Evolutionary conservation across 371 early-diverging fungal species (phyloP), one percentile per base, ranked within the genome.

Genomic region (Blyttiomyces sp.): DNA sequence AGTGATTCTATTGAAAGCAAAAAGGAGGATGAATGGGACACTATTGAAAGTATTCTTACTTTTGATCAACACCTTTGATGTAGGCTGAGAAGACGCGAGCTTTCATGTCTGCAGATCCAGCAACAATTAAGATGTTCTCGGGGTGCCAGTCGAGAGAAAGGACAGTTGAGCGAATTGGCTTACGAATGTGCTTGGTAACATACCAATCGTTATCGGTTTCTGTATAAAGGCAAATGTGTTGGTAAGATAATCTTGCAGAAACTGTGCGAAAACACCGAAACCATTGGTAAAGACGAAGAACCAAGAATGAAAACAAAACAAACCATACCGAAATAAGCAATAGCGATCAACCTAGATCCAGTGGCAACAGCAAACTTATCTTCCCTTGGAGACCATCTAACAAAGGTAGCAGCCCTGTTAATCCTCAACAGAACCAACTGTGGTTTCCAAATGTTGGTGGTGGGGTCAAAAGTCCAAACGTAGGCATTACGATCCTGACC

Each of bases 401-500:
- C 95, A 77, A 77, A 87, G 13, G 96, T 97, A 0, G 98, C 98
- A 21, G 96, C 96, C 43, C 97, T 89, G 82, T 95, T 92, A 74
- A 97, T 89, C 57, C 96, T 90, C 55, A 98, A 75, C 32, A 94
- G 83, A 21, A 98, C 98, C 36, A 97, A 81, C 28, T 90, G 92
- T 30, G 94, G 96, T 71, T 90, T 90, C 97, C 97, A 98, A 19
- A 74, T 68, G 35, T 39, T 32, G 35, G 77, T 71, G 7, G 58
- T 52, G 1, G 68, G 68, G 57, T 93, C 94, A 35, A 84, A 75
- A 3, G 85, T 88, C 98, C 98, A 98, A 31, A 98, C 98, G 71
- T 96, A 98, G 19, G 96, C 97, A 70, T 98, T 97, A 61, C 95
- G 87, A 76, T 98, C 98, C 80, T 96, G 96, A 49, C 94, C 93